Base-by-base conservation (phyloP, 768 basidiomycete genomes). In the Russula griseocarnosa region DNA sequence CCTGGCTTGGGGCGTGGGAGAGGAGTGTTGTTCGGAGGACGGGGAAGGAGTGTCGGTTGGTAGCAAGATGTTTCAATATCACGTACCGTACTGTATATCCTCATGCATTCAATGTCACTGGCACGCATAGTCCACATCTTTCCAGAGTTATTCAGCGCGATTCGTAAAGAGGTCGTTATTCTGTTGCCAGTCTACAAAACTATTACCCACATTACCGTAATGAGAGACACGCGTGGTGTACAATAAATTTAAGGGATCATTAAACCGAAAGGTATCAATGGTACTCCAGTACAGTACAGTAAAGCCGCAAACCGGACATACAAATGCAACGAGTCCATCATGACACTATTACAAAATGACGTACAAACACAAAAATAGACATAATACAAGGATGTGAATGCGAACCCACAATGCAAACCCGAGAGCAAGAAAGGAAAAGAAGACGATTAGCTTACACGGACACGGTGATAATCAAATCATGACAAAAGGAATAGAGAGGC, bases 11-110 rank as follows among this genome's bases (percentile, higher is more conserved):
- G 58, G 10, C 64, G 66, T 40, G 66, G 66, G 34, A 66, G 64
- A 16, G 63, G 66, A 0, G 54, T 57, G 26, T 47, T 66, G 38
- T 67, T 67, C 30, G 66, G 63, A 11, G 66, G 66, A 46, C 66
- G 66, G 3, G 66, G 66, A 44, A 60, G 66, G 66, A 61, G 44
- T 13, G 55, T 66, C 28, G 63, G 26, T 34, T 66, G 63, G 66
- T 66, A 65, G 55, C 13, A n/a, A 34, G 28, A 4, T 3, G 13
- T 49, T 26, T n/a, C 34, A 42, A 52, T 14, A 18, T 40, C 38
- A 18, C 16, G 38, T 40, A 40, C 38, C 38, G 6, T 47, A 34
- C 26, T 20, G 30, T 55, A 47, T 44, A 55, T 16, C 9, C 44
- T n/a, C 24, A 40, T 60, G 18, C 24, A 51, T 61, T 55, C 44